Base-by-base conservation (phyloP, 2,329 filamentous ascomycete genomes). In the Xylariaceae sp. region DNA sequence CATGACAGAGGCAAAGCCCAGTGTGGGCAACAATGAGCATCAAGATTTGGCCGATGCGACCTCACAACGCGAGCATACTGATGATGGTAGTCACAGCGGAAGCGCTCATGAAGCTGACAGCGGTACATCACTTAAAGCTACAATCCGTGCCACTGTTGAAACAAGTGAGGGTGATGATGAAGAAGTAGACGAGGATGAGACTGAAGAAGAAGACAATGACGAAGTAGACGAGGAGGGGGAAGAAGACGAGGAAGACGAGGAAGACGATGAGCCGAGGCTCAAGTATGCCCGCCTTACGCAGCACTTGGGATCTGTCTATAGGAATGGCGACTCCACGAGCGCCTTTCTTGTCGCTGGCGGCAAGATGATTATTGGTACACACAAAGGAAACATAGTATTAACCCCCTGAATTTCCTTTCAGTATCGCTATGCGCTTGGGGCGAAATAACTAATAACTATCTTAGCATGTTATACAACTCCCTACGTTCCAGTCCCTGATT, bases 341-440 rank as follows among this genome's bases (percentile, higher is more conserved):
- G 81, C 91, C 7, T 96, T 96, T 72, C 78, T 96, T 46, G 91
- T 96, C 46, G 90, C 90, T 36, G 94, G 94, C 49, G 94, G 99
- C 79, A 98, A 98, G 79, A 96, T 98, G 94, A 89, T 97, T 61
- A 81, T 96, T 66, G 95, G 94, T 64, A 97, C 95, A 28, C 94
- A 99, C 74, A 96, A 96, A 76, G 95, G 95, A 68, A 96, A 95
- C 69, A 94, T 98, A 69, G 92, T 96, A 82, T 80, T 89, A 78
- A 34, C 28, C 46, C 31, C 29, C 29, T 64, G 71, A 44, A 67
- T 16, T 16, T 17, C 16, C 39, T 41, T 49, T 29, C 14, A 3
- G 11, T 24, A 36, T n/a, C 24, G 8, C 24, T 37, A 21, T 29
- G 37, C 43, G 17, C 23, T 28, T 14, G 8, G 24, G 14, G 11